Percentiles rank a stretch among this genome's conserved stretches.
phyloP scores from a whole-genome alignment of 1,284 basidiomycete species.

The Heterobasidion parviporum region DNA sequence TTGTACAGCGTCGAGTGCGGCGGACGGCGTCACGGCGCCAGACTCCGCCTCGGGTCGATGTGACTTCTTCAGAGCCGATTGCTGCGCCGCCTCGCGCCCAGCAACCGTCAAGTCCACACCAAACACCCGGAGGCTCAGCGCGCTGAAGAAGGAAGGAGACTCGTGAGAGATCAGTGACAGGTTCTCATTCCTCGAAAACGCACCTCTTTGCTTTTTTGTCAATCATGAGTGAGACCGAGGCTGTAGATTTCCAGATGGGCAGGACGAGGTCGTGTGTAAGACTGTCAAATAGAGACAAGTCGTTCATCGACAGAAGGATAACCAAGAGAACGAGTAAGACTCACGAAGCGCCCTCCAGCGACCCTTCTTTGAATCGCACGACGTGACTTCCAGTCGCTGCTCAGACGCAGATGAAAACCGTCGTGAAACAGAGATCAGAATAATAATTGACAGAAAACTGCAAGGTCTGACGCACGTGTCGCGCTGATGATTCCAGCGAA shows the following conservation, averaged over 20 bases:
- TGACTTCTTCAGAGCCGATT: background rate
- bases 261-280: slow-evolving; percentile 70
- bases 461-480: slow-evolving; percentile 33
- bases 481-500: slow-evolving; percentile 44
- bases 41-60: background rate
- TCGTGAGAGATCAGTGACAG: background rate
- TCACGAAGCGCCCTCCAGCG: slow-evolving; percentile 44
- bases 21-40: background rate
- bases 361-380: slow-evolving; percentile 54
- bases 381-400: slow-evolving; percentile 69
- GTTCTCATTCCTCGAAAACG: slow-evolving; percentile 6
- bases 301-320: background rate
- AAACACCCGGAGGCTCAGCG: slow-evolving; percentile 74
- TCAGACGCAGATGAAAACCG: background rate
- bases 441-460: background rate
- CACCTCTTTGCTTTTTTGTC: slow-evolving; percentile 93
- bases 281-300: slow-evolving; percentile 25
- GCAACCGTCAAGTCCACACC: slow-evolving; percentile 62
- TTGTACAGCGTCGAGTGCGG: background rate
- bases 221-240: slow-evolving; percentile 82
- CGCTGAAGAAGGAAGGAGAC: slow-evolving; percentile 31
- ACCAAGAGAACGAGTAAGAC: slow-evolving; percentile 14
- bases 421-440: background rate
- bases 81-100: slow-evolving; percentile 27
- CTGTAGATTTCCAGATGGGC: slow-evolving; percentile 88